These are phyloP conservation scores for Verticillium tricorpus DNA, from an alignment of 2,329 filamentous ascomycete species.

Conservation along the genomic window DNA sequence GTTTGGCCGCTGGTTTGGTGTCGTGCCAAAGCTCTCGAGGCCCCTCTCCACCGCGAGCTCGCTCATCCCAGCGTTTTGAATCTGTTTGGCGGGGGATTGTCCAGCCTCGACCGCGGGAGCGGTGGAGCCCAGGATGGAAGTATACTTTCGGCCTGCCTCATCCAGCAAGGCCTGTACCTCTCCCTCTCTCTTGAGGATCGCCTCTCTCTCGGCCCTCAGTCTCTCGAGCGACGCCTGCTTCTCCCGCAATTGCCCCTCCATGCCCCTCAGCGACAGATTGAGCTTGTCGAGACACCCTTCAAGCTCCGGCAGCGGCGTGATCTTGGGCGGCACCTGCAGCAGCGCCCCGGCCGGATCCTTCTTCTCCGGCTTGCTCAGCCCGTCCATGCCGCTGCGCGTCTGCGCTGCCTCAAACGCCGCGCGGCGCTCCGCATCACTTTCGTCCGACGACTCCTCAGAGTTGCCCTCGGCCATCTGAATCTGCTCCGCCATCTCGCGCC, in stretches of 20 bases:
- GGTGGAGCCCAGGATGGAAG: conserved; percentile 32
- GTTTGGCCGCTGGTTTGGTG: conserved; percentile 28
- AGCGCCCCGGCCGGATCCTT: conserved; percentile 29
- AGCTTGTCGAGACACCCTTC: conserved; percentile 62
- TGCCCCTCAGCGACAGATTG: conserved; percentile 53
- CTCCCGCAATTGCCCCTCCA: conserved; percentile 58
- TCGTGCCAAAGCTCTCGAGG: conserved; percentile 42
- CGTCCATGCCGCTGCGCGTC: conserved; percentile 81
- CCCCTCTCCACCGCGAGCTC: conserved; percentile 32
- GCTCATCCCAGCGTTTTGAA: conserved; percentile 8
- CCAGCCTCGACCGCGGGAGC: conserved; percentile 4
- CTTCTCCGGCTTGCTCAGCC: conserved; percentile 45
- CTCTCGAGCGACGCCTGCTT: conserved; percentile 62
- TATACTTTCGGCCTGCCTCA: conserved; percentile 67
- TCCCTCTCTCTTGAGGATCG: conserved; percentile 64
- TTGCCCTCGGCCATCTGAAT: conserved; percentile 74
- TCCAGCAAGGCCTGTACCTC: conserved; percentile 79
- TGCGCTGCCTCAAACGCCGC: conserved; percentile 86
- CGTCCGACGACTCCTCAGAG: conserved; percentile 59
- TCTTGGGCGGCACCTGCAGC: conserved; percentile 62
- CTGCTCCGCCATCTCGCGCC: conserved; percentile 75
- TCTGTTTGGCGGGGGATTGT: conserved; percentile 13
- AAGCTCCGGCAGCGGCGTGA: conserved; percentile 73
- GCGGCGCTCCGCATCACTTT: conserved; percentile 65
- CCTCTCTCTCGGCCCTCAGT: conserved; percentile 62